Base-by-base conservation (phyloP, 1,139 yeast species). In the Wickerhamomyces sp. region DNA sequence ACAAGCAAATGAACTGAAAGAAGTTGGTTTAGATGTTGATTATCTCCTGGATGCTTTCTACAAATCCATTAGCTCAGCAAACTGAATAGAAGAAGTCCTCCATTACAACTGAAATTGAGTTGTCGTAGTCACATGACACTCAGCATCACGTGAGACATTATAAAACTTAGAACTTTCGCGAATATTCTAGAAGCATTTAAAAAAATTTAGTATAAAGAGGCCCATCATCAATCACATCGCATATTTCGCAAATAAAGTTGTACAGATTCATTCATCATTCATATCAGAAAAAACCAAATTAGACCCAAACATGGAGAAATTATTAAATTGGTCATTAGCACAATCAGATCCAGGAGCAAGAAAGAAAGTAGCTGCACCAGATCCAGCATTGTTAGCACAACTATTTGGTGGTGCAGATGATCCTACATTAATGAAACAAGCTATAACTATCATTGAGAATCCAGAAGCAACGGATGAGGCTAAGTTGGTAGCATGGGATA, bases 271-370 rank as follows among this genome's bases (percentile, higher is more conserved):
- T n/a, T n/a, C n/a, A n/a, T n/a, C n/a, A n/a, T n/a, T n/a, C n/a
- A n/a, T 15, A 15, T 14, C 18, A 32, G 13, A 36, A 9, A 27
- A 4, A 32, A 39, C n/a, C n/a, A n/a, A n/a, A n/a, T n/a, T n/a
- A n/a, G n/a, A n/a, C 8, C 3, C 7, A 27, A 27, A 9, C 31
- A 91, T 91, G 98, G 97, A 91, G 51, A 90, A 90, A 64, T 66
- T 91, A 56, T 68, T 91, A 53, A 88, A 89, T 56, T 91, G 98
- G 98, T 89, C 97, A 6, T 76, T 90, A 41, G 95, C 90, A 5
- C 84, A 80, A 57, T 79, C 84, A 48, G 90, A 85, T 59, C 73
- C 81, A 49, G 87, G 77, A 45, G 80, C 85, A 3, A 71, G 76
- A 45, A 75, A 68, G 9, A 78, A 73, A 51, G 76, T 76, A 9